Evolutionary conservation across 2,329 filamentous ascomycete genomes (phyloP).

Genomic region (Pestalotiopsis sp.): DNA sequence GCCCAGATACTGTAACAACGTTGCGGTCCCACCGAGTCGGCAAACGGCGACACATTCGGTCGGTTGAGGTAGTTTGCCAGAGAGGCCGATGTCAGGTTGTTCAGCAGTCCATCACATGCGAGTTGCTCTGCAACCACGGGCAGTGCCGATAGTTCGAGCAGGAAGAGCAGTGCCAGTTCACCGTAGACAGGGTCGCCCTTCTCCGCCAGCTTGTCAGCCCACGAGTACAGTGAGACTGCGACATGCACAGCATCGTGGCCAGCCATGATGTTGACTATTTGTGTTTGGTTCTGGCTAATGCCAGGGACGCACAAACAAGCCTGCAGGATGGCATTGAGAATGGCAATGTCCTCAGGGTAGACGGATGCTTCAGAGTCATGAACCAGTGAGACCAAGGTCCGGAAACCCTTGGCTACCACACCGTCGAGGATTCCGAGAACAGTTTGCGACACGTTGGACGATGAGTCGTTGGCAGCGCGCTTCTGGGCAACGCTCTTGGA

Average conservation of each 20-base stretch:
- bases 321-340: constrained; percentile 87
- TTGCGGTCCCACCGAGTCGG: constrained; percentile 66
- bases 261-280: constrained; percentile 71
- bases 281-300: constrained; percentile 70
- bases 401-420: constrained; percentile 81
- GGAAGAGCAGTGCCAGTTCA: constrained; percentile 85
- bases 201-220: constrained; percentile 82
- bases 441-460: constrained; percentile 57
- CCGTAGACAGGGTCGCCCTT: constrained; percentile 88
- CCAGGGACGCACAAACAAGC: constrained; percentile 79
- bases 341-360: constrained; percentile 78
- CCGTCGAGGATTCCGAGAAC: constrained; percentile 80
- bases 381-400: constrained; percentile 76
- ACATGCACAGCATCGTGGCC: constrained; percentile 77
- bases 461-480: constrained; percentile 33
- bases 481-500: constrained; percentile 31
- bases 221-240: constrained; percentile 87
- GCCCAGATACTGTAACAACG: constrained; percentile 91
- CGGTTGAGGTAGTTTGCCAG: constrained; percentile 78
- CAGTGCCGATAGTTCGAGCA: constrained; percentile 84
- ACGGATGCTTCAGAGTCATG: constrained; percentile 72
- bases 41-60: constrained; percentile 74
- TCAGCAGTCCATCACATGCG: constrained; percentile 82
- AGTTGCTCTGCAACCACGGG: constrained; percentile 85
- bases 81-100: constrained; percentile 77